These are phyloP conservation scores for Trichosanthes cucumerina DNA, from an alignment of 306 rosid species.

Conservation along the genomic window DNA sequence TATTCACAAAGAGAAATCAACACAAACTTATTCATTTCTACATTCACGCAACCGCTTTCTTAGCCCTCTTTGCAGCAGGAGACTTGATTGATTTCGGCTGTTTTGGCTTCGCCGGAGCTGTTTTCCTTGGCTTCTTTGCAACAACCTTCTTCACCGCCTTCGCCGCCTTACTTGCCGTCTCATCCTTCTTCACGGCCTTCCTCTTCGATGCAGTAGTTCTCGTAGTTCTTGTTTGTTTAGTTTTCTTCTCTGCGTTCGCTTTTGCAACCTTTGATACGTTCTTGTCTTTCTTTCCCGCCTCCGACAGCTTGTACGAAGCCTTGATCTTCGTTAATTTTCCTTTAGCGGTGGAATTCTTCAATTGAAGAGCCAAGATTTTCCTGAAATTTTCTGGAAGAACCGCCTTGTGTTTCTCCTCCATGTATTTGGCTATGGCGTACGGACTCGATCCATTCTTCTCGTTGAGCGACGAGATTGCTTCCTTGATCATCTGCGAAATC, in stretches of 20 bases:
- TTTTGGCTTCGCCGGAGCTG: slow-evolving; percentile 51
- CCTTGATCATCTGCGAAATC: slow-evolving; percentile 60
- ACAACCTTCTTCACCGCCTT: slow-evolving; percentile 21
- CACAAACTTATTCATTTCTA: background rate
- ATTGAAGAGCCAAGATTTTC: slow-evolving; percentile 59
- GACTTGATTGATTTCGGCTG: slow-evolving; percentile 62
- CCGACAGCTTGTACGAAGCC: slow-evolving; percentile 72
- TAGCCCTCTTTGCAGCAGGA: slow-evolving; percentile 44
- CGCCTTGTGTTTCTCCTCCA: slow-evolving; percentile 72
- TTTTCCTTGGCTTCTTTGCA: slow-evolving; percentile 30
- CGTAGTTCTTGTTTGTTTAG: background rate
- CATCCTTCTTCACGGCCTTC: slow-evolving; percentile 7
- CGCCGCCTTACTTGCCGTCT: background rate
- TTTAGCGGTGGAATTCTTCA: slow-evolving; percentile 56
- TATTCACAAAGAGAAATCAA: background rate
- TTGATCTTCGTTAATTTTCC: slow-evolving; percentile 70
- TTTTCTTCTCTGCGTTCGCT: slow-evolving; percentile 18
- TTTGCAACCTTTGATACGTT: slow-evolving; percentile 2
- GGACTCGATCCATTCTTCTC: slow-evolving; percentile 83
- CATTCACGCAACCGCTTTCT: slow-evolving; percentile 27
- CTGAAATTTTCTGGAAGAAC: slow-evolving; percentile 64
- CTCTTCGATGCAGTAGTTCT: slow-evolving; percentile 12
- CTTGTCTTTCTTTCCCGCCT: slow-evolving; percentile 20
- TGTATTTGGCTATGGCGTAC: slow-evolving; percentile 77
- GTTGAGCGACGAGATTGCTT: slow-evolving; percentile 55